Conservation (phyloP, 352 stramenopile species). For the Phytophthora ohioensis region DNA sequence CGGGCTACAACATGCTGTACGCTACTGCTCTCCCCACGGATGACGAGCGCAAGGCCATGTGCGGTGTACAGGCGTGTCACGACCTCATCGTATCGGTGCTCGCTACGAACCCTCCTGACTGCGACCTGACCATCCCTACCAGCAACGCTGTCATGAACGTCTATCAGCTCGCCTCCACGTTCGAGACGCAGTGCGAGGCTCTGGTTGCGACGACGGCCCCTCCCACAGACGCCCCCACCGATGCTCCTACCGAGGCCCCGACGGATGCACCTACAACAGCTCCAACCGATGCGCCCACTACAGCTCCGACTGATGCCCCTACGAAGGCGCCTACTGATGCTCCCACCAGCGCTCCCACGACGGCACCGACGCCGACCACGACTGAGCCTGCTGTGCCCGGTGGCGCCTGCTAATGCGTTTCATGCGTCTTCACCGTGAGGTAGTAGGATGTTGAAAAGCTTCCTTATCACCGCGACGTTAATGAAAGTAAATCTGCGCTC, state of each 20-base stretch:
- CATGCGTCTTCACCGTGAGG: not conserved
- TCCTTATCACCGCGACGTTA: too few relatives aligned
- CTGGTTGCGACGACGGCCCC: slow-evolving; percentile 19
- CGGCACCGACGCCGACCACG: slow-evolving; percentile 1
- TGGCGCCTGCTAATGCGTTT: slow-evolving; percentile 17
- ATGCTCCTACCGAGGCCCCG: slow-evolving; percentile 5
- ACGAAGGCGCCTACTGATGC: slow-evolving; percentile 19
- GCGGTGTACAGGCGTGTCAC: slow-evolving; percentile 36
- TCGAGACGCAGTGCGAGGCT: slow-evolving; percentile 29
- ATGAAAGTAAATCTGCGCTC: too few relatives aligned
- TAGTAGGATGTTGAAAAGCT: not conserved
- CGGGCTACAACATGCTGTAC: slow-evolving; percentile 55
- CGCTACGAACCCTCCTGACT: slow-evolving; percentile 44
- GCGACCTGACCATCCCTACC: slow-evolving; percentile 51
- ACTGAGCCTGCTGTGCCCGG: slow-evolving; percentile 27
- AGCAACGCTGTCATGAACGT: slow-evolving; percentile 52
- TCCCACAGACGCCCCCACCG: slow-evolving; percentile 20
- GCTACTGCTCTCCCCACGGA: slow-evolving; percentile 35
- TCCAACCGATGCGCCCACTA: slow-evolving; percentile 11
- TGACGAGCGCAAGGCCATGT: slow-evolving; percentile 41
- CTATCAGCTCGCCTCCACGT: slow-evolving; percentile 35
- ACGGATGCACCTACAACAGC: slow-evolving; percentile 10
- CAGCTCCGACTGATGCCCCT: slow-evolving; percentile 7
- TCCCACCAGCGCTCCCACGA: slow-evolving; percentile 5
- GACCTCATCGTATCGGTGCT: slow-evolving; percentile 39